phyloP scores from a whole-genome alignment of 2,329 filamentous ascomycete genomes.

The Bipolaris sorokiniana region DNA sequence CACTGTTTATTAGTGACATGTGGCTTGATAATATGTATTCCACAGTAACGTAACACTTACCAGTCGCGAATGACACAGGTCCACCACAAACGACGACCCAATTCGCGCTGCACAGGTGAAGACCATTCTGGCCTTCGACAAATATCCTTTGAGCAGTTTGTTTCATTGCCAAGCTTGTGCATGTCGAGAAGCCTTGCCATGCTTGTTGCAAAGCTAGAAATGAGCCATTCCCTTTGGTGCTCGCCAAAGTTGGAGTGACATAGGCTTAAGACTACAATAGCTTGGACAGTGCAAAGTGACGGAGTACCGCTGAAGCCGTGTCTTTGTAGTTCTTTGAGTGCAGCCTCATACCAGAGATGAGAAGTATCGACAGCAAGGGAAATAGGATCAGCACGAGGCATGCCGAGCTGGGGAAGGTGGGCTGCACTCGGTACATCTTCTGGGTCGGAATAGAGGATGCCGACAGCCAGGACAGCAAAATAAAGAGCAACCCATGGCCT shows the following conservation, averaged over 20 bases:
- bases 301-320: conserved; percentile 7
- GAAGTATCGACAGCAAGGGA: conserved; percentile 13
- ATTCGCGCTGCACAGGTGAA: conserved; percentile 6
- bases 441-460: conserved; percentile 15
- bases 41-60: background rate
- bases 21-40: background rate
- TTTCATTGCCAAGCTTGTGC: conserved; percentile 20
- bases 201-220: conserved; percentile 16
- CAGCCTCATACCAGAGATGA: conserved; percentile 20
- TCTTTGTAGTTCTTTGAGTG: conserved; percentile 15
- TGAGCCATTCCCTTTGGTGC: conserved; percentile 19
- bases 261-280: conserved; percentile 13
- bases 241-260: conserved; percentile 23
- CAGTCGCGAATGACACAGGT: conserved; percentile 20
- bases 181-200: conserved; percentile 19
- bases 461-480: conserved; percentile 17
- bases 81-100: conserved; percentile 20
- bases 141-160: conserved; percentile 8
- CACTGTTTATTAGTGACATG: background rate
- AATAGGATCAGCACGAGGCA: conserved; percentile 2
- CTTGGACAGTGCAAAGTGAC: conserved; percentile 13
- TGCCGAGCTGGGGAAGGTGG: conserved; percentile 13
- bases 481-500: conserved; percentile 17
- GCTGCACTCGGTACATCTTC: conserved; percentile 6
- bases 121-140: conserved; percentile 18